Conservation (phyloP, 768 basidiomycete genomes). For the Calocera cornea region DNA sequence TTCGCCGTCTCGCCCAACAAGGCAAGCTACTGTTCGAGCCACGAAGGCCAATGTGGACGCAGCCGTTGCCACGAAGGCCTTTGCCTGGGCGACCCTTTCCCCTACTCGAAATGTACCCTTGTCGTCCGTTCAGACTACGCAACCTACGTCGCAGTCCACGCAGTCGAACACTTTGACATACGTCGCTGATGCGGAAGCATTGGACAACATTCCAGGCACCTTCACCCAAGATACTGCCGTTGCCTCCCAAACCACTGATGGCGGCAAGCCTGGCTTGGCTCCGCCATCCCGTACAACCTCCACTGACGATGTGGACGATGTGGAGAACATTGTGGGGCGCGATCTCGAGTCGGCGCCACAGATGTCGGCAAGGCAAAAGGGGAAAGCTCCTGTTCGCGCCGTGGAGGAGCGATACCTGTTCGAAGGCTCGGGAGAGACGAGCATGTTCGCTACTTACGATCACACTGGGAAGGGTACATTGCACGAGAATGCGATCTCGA, state of each 20-base stretch:
- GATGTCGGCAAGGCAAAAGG: background rate
- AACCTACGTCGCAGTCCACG: background rate
- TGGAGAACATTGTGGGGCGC: constrained; percentile 6
- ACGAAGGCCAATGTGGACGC: background rate
- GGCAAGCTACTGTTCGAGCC: background rate
- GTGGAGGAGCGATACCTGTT: constrained; percentile 7
- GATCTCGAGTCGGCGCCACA: constrained; percentile 5
- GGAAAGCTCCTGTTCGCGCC: background rate
- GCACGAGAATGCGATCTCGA: background rate
- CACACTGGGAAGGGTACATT: background rate
- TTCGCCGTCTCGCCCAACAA: background rate
- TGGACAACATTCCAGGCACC: constrained; percentile 8
- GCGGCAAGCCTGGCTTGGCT: background rate
- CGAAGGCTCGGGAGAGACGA: constrained; percentile 8
- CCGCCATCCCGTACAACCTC: background rate
- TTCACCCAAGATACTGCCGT: constrained; percentile 8
- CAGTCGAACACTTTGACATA: background rate
- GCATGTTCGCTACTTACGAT: background rate
- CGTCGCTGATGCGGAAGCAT: background rate
- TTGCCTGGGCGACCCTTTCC: background rate
- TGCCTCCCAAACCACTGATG: constrained; percentile 2
- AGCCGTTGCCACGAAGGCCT: constrained; percentile 5
- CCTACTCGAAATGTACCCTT: background rate
- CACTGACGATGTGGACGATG: constrained; percentile 5
- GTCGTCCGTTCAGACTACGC: constrained; percentile 6